phyloP scores from a whole-genome alignment of 2,329 filamentous ascomycete genomes.

The Trichophyton verrucosum region DNA sequence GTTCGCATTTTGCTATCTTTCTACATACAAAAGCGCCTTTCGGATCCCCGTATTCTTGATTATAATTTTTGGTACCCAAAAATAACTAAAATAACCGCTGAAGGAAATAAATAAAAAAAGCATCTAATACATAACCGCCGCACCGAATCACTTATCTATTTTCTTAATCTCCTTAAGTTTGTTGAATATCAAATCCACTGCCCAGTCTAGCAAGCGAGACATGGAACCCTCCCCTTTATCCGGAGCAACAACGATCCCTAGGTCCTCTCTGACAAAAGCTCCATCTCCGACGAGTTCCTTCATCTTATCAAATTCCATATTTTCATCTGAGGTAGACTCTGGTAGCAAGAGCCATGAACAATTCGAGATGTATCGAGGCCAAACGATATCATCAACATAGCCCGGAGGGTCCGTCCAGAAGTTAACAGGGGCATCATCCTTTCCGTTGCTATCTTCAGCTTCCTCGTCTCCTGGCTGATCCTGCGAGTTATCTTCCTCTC shows the following conservation, averaged over 20 bases:
- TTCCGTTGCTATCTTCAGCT: slow-evolving; percentile 9
- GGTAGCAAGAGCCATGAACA: slow-evolving; percentile 68
- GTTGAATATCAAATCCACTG: slow-evolving; percentile 49
- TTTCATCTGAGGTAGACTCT: slow-evolving; percentile 37
- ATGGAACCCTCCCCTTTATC: slow-evolving; percentile 46
- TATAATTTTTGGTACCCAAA: background rate
- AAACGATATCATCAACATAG: slow-evolving; percentile 88
- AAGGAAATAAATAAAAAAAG: background rate
- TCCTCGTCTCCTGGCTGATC: slow-evolving; percentile 5
- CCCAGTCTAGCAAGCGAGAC: slow-evolving; percentile 53
- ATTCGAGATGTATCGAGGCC: slow-evolving; percentile 80
- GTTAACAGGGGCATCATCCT: slow-evolving; percentile 44
- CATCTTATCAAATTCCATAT: slow-evolving; percentile 17
- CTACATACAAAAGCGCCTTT: background rate
- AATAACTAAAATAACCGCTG: background rate
- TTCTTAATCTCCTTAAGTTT: slow-evolving; percentile 13
- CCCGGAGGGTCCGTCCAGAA: slow-evolving; percentile 94
- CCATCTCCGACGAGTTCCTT: slow-evolving; percentile 24
- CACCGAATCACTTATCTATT: background rate
- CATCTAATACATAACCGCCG: background rate
- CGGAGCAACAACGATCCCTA: slow-evolving; percentile 36
- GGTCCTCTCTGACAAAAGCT: slow-evolving; percentile 34
- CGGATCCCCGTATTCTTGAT: background rate
- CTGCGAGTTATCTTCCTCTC: background rate
- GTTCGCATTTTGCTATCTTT: background rate